These are phyloP conservation scores for Phlegmacium glaucopus DNA, from an alignment of 768 basidiomycete species.

Conservation along the genomic window DNA sequence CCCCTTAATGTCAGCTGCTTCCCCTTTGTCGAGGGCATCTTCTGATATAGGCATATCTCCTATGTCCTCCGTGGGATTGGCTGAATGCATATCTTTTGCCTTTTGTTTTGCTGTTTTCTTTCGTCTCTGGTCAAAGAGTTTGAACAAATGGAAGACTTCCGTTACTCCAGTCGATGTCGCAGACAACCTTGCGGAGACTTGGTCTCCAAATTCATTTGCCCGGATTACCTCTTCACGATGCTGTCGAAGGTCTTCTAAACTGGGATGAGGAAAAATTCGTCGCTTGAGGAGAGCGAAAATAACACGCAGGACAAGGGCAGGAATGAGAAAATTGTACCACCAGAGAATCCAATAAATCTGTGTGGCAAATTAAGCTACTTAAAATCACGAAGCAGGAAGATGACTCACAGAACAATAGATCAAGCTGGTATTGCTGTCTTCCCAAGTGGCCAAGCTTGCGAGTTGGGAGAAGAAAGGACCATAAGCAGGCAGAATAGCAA, in stretches of 20 bases:
- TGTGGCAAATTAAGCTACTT: constrained; percentile 18
- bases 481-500: constrained; percentile 50
- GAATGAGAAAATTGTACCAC: constrained; percentile 54
- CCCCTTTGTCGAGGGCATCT: constrained; percentile 28
- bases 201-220: constrained; percentile 51
- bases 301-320: constrained; percentile 46
- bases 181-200: constrained; percentile 43
- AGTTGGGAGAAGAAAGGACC: constrained; percentile 38
- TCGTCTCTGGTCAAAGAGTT: constrained; percentile 34
- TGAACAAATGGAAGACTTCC: constrained; percentile 54
- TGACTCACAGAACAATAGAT: constrained; percentile 48
- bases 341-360: constrained; percentile 65
- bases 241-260: constrained; percentile 47
- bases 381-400: not conserved
- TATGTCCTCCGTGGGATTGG: not conserved
- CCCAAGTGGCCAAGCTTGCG: constrained; percentile 51
- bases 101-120: constrained; percentile 29
- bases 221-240: constrained; percentile 44
- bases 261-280: constrained; percentile 53
- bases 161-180: constrained; percentile 42
- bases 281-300: constrained; percentile 46
- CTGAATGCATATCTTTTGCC: constrained; percentile 3
- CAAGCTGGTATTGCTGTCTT: constrained; percentile 42
- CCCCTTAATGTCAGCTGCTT: constrained; percentile 41
- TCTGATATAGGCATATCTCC: constrained; percentile 25